Conservation (phyloP, 2,329 filamentous ascomycete species). For the Exophiala spinifera region DNA sequence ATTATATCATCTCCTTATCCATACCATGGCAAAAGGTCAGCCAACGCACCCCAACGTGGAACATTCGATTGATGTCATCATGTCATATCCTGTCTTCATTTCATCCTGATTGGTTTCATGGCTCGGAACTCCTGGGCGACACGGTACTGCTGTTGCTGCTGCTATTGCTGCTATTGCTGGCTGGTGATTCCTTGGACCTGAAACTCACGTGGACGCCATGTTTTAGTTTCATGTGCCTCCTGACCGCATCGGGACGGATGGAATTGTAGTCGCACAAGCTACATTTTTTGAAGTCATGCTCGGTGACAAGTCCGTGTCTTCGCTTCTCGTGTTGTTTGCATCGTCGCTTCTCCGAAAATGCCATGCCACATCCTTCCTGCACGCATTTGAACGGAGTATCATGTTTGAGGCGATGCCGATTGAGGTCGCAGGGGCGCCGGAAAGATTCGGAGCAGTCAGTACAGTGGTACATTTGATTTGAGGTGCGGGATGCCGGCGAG, state of each 20-base stretch:
- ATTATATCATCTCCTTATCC: too few relatives aligned
- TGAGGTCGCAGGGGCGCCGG: slow-evolving; percentile 14
- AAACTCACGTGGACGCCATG: slow-evolving; percentile 11
- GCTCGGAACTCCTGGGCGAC: not conserved
- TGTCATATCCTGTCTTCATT: too few relatives aligned
- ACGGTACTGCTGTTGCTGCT: not conserved
- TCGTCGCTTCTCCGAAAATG: slow-evolving; percentile 18
- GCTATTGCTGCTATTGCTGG: not conserved
- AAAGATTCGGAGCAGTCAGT: slow-evolving; percentile 9
- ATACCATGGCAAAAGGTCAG: too few relatives aligned
- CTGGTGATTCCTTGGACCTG: not conserved
- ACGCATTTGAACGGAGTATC: slow-evolving; percentile 9
- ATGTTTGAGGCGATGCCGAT: slow-evolving; percentile 14
- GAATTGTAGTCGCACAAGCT: slow-evolving; percentile 9
- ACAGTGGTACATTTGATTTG: slow-evolving; percentile 2
- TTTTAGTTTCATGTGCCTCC: slow-evolving; percentile 13
- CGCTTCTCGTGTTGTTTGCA: slow-evolving; percentile 12
- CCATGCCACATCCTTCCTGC: slow-evolving; percentile 4
- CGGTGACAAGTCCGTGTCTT: slow-evolving; percentile 8
- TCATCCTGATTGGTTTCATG: not conserved
- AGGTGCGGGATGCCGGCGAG: not conserved
- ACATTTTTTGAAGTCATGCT: slow-evolving; percentile 5
- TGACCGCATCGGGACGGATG: slow-evolving; percentile 17
- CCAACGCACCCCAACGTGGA: too few relatives aligned
- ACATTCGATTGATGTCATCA: too few relatives aligned